A percentile compares a stretch with the other conserved stretches of the same genome.
Evolutionary conservation across 352 stramenopile genomes (phyloP).

Genomic region (Pythium vanterpoolii): DNA sequence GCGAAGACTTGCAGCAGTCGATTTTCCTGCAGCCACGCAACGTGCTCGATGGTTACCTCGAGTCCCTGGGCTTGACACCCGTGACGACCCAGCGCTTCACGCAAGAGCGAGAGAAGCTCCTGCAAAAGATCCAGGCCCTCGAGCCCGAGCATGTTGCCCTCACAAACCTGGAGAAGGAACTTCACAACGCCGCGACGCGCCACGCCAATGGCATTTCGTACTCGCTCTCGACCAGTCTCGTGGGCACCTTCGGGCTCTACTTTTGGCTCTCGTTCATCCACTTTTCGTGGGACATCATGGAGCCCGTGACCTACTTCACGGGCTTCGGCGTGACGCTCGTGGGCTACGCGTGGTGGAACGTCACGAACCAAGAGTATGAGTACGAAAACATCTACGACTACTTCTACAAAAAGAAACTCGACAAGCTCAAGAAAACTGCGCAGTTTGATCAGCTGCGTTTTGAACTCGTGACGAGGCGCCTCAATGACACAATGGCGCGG

Average conservation of each 20-base stretch:
- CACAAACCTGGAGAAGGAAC: conserved; percentile 53
- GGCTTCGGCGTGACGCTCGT: conserved; percentile 77
- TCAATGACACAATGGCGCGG: conserved; percentile 34
- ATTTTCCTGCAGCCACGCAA: conserved; percentile 82
- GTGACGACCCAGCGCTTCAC: conserved; percentile 66
- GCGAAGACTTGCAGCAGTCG: conserved; percentile 67
- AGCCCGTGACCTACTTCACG: conserved; percentile 88
- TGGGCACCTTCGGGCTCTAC: conserved; percentile 80
- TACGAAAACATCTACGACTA: conserved; percentile 89
- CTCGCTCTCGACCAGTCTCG: conserved; percentile 54
- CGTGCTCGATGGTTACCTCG: conserved; percentile 74
- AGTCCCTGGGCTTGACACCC: conserved; percentile 69
- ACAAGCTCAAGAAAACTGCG: conserved; percentile 48
- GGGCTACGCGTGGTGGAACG: conserved; percentile 80
- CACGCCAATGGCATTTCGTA: conserved; percentile 59
- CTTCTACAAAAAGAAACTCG: conserved; percentile 64
- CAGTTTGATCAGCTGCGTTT: conserved; percentile 57
- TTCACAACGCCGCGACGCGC: conserved; percentile 55
- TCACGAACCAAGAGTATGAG: conserved; percentile 86
- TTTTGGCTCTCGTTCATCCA: conserved; percentile 88
- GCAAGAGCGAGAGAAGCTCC: conserved; percentile 54
- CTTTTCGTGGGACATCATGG: conserved; percentile 90
- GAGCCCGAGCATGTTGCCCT: conserved; percentile 70
- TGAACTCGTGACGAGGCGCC: conserved; percentile 35
- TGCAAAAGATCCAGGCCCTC: conserved; percentile 63